Base-by-base conservation (phyloP, 2,329 filamentous ascomycete genomes). In the Didymella segeticola region DNA sequence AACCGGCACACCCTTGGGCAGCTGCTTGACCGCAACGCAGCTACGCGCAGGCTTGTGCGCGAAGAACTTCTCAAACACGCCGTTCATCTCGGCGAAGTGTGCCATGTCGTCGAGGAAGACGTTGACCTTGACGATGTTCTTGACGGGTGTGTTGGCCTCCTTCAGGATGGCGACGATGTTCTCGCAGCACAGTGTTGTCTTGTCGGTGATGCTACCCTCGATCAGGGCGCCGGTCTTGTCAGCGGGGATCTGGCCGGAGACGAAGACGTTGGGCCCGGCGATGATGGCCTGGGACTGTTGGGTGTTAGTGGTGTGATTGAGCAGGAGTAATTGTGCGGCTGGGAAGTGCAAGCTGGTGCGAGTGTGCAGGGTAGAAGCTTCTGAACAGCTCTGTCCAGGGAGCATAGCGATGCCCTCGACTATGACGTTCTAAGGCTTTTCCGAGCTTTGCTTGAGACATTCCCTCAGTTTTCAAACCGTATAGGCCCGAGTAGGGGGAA, bases 31-130 rank as follows among this genome's bases (percentile, higher is more conserved):
- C 5, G 91, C 91, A 47, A 96, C 91, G 73, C 91, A 96, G 78
- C 88, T 92, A 64, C 91, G 84, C n/a, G 90, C 89, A 17, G 91
- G 91, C 83, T 91, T 93, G 79, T 91, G 88, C 56, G 82, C 66
- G 77, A 90, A 93, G 82, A 87, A 91, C 78, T 91, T 88, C 75
- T 87, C 88, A 75, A 95, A 96, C 70, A 90, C 89, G 62, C 82
- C 82, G 78, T 96, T 96, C 89, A 96, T 91, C 73, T 86, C 86
- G 43, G 84, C 87, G 72, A 98, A 98, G 78, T 95, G 83, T 60
- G 83, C 85, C 93, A 98, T 98, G 77, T 96, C 89, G 43, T 89
- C 88, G 58, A 98, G 80, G 83, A 97, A 98, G 72, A 96, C 89
- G 46, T 77, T 81, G 65, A 76, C 73, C 84, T 97, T 96, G 79